A percentile compares a stretch with the other conserved stretches of the same genome.
Evolutionary conservation across 1,139 yeast genomes (phyloP).

Genomic region (Saccharomyces hybrid): DNA sequence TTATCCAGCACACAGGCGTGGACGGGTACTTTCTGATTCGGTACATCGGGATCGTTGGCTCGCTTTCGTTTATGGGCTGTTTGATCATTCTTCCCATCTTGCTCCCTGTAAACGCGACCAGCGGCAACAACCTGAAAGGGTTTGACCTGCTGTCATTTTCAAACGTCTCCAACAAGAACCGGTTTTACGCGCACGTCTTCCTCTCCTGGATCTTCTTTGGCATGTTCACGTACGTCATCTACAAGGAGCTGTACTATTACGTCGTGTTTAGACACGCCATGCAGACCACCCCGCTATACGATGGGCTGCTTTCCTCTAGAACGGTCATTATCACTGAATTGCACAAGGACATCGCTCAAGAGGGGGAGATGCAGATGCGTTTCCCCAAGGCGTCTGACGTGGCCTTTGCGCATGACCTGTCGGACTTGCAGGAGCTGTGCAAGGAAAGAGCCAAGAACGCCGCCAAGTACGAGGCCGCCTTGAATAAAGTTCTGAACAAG

Average conservation of each 20-base stretch:
- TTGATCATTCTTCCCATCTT: constrained; percentile 66
- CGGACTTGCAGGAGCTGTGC: constrained; percentile 45
- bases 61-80: constrained; percentile 57
- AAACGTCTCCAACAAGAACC: constrained; percentile 52
- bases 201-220: constrained; percentile 65
- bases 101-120: constrained; percentile 81
- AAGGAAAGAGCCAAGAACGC: constrained; percentile 51
- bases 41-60: constrained; percentile 57
- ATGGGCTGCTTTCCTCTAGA: constrained; percentile 57
- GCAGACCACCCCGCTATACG: constrained; percentile 65
- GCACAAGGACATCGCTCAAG: constrained; percentile 43
- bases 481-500: constrained; percentile 48
- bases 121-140: constrained; percentile 52
- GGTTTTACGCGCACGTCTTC: constrained; percentile 67
- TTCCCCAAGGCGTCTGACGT: constrained; percentile 57
- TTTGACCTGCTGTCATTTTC: constrained; percentile 56
- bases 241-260: constrained; percentile 65
- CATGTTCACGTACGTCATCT: constrained; percentile 50
- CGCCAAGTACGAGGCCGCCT: constrained; percentile 50
- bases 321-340: constrained; percentile 61
- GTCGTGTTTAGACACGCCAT: constrained; percentile 58
- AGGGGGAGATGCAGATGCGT: constrained; percentile 43
- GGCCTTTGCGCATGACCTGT: constrained; percentile 59
- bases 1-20: constrained; percentile 72
- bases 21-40: constrained; percentile 88